These are phyloP conservation scores for Debaryomyces sp. DNA, from an alignment of 1,139 yeast species.

Conservation along the genomic window DNA sequence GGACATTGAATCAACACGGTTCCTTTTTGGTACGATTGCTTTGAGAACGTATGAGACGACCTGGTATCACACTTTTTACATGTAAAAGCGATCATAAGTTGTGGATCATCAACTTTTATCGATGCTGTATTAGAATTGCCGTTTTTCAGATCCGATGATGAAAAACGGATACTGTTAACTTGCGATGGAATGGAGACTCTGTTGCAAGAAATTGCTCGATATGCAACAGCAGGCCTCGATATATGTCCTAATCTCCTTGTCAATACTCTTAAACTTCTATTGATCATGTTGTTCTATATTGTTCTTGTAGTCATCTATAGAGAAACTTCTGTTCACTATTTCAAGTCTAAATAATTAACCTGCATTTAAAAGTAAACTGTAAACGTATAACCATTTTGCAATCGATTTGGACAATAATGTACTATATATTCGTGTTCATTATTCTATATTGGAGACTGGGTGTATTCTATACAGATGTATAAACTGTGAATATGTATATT, in stretches of 20 bases:
- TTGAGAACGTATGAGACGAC: constrained; percentile 84
- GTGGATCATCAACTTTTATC: constrained; percentile 63
- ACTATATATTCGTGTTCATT: background rate
- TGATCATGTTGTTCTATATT: background rate
- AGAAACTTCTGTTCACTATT: background rate
- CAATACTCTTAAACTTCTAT: background rate
- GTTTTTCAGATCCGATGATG: constrained; percentile 6
- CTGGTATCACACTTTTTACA: constrained; percentile 86
- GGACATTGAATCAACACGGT: constrained; percentile 93
- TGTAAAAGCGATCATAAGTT: constrained; percentile 86
- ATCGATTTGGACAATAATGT: background rate
- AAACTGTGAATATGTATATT: background rate
- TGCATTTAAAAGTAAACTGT: background rate
- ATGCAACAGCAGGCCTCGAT: background rate
- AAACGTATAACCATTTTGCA: background rate
- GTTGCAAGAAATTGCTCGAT: background rate
- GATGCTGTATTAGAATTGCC: constrained; percentile 13
- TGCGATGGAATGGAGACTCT: background rate
- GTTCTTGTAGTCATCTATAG: background rate
- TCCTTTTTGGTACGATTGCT: constrained; percentile 87
- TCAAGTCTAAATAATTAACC: background rate
- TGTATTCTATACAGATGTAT: background rate
- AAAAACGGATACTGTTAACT: background rate
- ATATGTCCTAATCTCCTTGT: background rate
- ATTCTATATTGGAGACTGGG: background rate